A percentile compares a stretch with the other conserved stretches of the same genome.
Evolutionary conservation across 805 yeast species (phyloP).

Genomic region (Blastobotrys americana): DNA sequence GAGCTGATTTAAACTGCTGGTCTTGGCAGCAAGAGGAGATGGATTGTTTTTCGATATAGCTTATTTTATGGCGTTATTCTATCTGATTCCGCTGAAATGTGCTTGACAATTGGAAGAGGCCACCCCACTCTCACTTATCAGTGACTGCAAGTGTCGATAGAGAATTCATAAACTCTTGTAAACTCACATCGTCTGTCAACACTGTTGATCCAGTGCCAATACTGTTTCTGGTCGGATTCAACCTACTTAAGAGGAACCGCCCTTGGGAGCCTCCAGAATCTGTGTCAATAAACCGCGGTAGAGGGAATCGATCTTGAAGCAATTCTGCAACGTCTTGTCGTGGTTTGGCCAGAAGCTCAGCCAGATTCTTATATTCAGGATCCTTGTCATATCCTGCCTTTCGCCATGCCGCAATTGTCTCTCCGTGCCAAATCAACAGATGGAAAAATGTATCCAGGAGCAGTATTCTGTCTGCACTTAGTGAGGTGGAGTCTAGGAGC

Average conservation of each 20-base stretch:
- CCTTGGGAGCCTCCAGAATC: conserved; percentile 97
- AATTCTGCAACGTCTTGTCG: conserved; percentile 83
- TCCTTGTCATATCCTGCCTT: conserved; percentile 83
- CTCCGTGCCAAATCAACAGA: conserved; percentile 86
- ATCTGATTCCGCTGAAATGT: too few species aligned
- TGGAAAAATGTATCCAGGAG: conserved; percentile 90
- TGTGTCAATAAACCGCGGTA: conserved; percentile 90
- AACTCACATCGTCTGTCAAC: conserved; percentile 85
- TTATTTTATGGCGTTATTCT: too few species aligned
- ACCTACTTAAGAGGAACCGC: conserved; percentile 80
- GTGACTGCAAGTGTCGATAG: conserved; percentile 74
- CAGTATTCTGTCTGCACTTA: conserved; percentile 73
- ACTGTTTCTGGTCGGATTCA: conserved; percentile 81
- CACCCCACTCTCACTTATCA: conserved; percentile 7
- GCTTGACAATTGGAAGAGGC: too few species aligned
- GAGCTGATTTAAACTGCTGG: too few species aligned
- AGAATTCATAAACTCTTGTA: conserved; percentile 87
- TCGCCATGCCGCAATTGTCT: conserved; percentile 88
- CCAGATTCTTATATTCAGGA: conserved; percentile 76
- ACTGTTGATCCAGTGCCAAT: conserved; percentile 65
- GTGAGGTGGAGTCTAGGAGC: conserved; percentile 78
- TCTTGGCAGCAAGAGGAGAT: too few species aligned
- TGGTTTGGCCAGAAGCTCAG: conserved; percentile 73
- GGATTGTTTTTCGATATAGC: too few species aligned
- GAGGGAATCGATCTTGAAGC: conserved; percentile 83